Base-by-base conservation (phyloP, 306 rosid species). In the Dryas alaskensis region DNA sequence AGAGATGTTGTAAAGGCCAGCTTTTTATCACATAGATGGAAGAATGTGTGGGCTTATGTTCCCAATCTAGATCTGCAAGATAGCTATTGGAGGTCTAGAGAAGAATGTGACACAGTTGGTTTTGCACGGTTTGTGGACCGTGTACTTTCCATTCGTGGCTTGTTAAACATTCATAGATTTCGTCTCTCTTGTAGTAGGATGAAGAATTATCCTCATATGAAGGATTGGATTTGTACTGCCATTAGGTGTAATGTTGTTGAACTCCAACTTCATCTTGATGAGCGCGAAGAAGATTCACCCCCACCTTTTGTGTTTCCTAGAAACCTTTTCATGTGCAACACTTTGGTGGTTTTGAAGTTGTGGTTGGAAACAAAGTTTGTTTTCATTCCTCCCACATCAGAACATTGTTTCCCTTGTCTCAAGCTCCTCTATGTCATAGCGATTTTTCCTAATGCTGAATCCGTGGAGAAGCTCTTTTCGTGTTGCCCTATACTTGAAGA, bases 1-100 rank as follows among this genome's bases (percentile, higher is more conserved):
- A 16, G 10, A 9, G 49, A 69, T 27, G 73, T 17, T 51, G 73
- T 52, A 39, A 69, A 10, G 73, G n/a, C 73, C 31, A 52, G 61
- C 17, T 31, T 69, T 16, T 52, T 69, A 39, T 69, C 49, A 9
- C 49, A 17, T 8, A 51, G 61, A n/a, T 69, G 73, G 73, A 16
- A 39, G 16, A 4, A 39, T 69, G 73, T 69, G 4, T 69, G 61
- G 49, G n/a, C 49, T 51, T 37, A 0, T 2, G 47, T 51, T 16
- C 49, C 73, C 48, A 52, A 5, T 69, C 22, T 69, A 16, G 60
- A 52, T 11, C 7, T 52, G 12, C 13, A 7, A n/a, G 73, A 69
- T 50, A 11, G n/a, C 37, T 0, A 27, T 27, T 47, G 3, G 22
- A 0, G 22, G 0, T 22, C 22, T 48, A 0, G 5, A n/a, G 5